These are phyloP conservation scores for Leccinum aurantiacum DNA, from an alignment of 768 basidiomycete species.

Conservation along the genomic window DNA sequence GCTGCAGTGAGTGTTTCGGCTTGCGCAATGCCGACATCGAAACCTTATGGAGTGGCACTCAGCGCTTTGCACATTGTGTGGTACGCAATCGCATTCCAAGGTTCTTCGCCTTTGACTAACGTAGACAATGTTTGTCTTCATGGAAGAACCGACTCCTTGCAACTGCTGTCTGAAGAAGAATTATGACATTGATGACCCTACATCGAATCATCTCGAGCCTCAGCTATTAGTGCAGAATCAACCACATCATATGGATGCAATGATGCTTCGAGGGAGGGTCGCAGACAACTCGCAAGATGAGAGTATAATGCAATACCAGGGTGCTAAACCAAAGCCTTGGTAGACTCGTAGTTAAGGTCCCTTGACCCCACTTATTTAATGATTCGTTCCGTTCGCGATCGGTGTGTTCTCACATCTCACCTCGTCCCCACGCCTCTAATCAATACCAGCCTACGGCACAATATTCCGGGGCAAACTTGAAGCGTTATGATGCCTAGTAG, in stretches of 20 bases:
- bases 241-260: constrained; percentile 10
- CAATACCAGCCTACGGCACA: constrained; percentile 61
- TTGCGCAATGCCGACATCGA: background rate
- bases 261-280: constrained; percentile 17
- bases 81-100: constrained; percentile 5
- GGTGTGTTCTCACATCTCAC: background rate
- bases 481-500: constrained; percentile 55
- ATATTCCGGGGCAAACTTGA: constrained; percentile 68
- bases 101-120: constrained; percentile 2
- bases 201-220: background rate
- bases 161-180: constrained; percentile 17
- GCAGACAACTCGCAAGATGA: constrained; percentile 9
- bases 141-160: constrained; percentile 15
- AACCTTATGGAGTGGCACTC: constrained; percentile 1
- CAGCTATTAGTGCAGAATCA: constrained; percentile 17
- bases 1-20: constrained; percentile 18
- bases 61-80: constrained; percentile 18
- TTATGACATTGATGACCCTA: background rate
- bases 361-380: background rate
- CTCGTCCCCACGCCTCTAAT: constrained; percentile 1
- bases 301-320: constrained; percentile 17
- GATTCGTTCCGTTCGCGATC: too few species aligned
- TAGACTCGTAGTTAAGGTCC: background rate
- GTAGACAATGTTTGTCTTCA: background rate
- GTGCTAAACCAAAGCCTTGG: constrained; percentile 15